Base-by-base conservation (phyloP, 2,329 filamentous ascomycete species). In the Plenodomus biglobosus region DNA sequence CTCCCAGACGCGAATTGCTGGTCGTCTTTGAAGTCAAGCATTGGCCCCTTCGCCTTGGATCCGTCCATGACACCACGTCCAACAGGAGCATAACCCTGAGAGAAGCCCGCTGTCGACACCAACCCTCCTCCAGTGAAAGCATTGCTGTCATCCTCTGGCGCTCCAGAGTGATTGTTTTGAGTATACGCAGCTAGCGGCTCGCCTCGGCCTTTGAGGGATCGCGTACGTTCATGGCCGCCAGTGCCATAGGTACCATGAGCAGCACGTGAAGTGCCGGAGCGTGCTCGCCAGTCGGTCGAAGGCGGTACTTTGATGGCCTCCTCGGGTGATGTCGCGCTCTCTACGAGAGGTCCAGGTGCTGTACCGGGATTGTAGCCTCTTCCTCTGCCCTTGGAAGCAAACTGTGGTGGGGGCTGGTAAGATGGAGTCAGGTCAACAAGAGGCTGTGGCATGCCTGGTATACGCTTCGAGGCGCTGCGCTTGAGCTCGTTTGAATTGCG, bases 351-450 rank as follows among this genome's bases (percentile, higher is more conserved):
- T 2, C 75, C 76, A 1, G 70, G 53, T 7, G 68, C 46, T 2
- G 62, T 59, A 8, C 72, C 70, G 1, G 69, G 69, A 2, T 60
- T 52, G 61, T 68, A 75, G 3, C 82, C 83, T 48, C 78, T 78
- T 8, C 82, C 82, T 48, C 78, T 78, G 8, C 81, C 82, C 50
- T 78, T 79, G 15, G 78, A 76, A 40, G 75, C 70, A 62, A 79
- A 78, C 66, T 85, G 78, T 16, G 85, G 85, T 6, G 85, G 79
- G 52, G 87, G 85, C 41, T 80, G 77, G 62, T 85, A 87, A 40
- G 78, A 76, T 0, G 84, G 83, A 0, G 84, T 85, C 35, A 90
- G 77, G 61, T 88, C 87, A 22, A 91, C 72, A 5, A 91, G 76
- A 1, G 87, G 86, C 52, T 83, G 84, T 2, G 78, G 77, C 59